Conservation (phyloP, 139 green algal genomes). For the Gonium pectorale region DNA sequence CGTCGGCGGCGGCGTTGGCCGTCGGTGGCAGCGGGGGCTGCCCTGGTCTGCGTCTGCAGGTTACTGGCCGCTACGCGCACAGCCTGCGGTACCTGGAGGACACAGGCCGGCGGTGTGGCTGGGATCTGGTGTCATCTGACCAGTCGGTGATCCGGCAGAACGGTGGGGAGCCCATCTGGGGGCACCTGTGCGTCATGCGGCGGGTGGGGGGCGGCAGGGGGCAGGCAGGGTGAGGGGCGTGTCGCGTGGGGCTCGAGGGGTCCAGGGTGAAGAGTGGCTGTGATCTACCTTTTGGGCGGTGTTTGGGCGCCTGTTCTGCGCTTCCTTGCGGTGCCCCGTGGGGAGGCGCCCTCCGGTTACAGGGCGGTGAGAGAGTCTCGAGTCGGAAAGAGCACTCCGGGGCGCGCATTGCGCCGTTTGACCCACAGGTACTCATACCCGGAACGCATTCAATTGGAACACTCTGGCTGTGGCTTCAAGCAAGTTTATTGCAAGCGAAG, state of each 20-base stretch:
- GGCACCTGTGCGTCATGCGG: conserved; percentile 51
- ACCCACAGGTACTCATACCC: too few species aligned
- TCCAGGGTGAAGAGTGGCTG: too few species aligned
- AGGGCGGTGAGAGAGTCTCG: too few species aligned
- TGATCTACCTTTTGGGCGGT: too few species aligned
- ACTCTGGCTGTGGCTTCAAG: too few species aligned
- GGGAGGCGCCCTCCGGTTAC: too few species aligned
- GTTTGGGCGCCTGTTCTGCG: too few species aligned
- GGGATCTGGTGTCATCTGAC: conserved; percentile 31
- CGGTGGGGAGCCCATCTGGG: conserved; percentile 53
- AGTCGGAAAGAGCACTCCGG: too few species aligned
- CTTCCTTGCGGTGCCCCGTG: too few species aligned
- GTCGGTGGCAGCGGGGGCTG: not conserved
- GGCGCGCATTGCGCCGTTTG: too few species aligned
- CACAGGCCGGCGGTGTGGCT: conserved; percentile 26
- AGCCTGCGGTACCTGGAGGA: conserved; percentile 38
- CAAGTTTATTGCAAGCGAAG: too few species aligned
- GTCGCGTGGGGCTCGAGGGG: not conserved
- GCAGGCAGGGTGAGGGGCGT: not conserved
- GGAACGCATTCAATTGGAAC: too few species aligned
- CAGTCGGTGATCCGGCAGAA: conserved; percentile 51
- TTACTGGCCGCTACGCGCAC: conserved; percentile 60
- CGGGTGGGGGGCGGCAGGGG: not conserved
- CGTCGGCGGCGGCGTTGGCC: not conserved
- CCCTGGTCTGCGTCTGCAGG: conserved; percentile 45